phyloP scores from a whole-genome alignment of 2,329 filamentous ascomycete genomes.

The Dactylellina sp. region DNA sequence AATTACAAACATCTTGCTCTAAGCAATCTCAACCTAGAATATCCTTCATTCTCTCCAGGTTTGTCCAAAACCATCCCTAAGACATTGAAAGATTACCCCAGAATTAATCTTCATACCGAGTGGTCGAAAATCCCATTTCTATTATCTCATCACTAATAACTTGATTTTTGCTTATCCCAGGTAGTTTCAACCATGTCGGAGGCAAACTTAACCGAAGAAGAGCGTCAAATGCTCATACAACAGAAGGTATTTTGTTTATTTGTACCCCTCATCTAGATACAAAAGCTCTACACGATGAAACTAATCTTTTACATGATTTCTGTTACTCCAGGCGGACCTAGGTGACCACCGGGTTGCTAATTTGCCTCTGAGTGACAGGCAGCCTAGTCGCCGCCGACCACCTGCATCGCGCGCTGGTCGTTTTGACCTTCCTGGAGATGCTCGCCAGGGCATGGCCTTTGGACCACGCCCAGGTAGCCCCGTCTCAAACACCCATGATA shows the following conservation, averaged over 20 bases:
- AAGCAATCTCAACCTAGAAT: no score
- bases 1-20: no score
- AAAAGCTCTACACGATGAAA: not conserved
- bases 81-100: no score
- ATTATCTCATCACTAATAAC: no score
- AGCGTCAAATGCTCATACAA: slow-evolving; percentile 29
- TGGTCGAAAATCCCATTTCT: no score
- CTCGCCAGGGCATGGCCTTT: slow-evolving; percentile 23
- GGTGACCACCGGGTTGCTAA: slow-evolving; percentile 34
- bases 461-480: slow-evolving; percentile 30
- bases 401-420: not conserved
- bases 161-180: no score
- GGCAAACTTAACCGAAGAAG: slow-evolving; percentile 3
- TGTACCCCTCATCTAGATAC: not conserved
- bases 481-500: not conserved
- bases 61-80: no score
- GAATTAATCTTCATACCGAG: no score
- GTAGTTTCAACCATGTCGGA: slow-evolving; percentile 12
- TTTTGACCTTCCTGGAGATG: slow-evolving; percentile 34
- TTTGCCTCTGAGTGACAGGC: slow-evolving; percentile 38
- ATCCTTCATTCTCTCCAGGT: no score
- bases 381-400: slow-evolving; percentile 37
- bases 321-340: slow-evolving; percentile 32
- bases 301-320: not conserved
- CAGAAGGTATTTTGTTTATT: slow-evolving; percentile 10